Base-by-base conservation (phyloP, 2,329 filamentous ascomycete genomes). In the Cyclaneusma minus region DNA sequence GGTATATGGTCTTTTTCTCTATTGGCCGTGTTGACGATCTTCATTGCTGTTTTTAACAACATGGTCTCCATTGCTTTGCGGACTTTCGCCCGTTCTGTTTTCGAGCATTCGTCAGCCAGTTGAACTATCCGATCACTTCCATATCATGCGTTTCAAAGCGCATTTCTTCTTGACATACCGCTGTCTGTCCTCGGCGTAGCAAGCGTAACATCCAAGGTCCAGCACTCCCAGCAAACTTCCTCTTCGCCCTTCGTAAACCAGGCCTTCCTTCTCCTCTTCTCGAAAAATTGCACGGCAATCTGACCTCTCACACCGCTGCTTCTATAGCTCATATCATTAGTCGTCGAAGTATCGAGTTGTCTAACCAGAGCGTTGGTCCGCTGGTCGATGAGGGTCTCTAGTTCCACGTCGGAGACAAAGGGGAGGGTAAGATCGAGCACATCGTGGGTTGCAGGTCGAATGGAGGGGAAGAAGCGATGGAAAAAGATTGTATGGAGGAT, bases 401-500 rank as follows among this genome's bases (percentile, higher is more conserved):
- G 74, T 52, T 93, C 83, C 37, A 78, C 76, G 47, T 94, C 83
- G 48, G 84, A 73, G 45, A 95, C 79, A 44, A 81, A 80, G 27
- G 89, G 85, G 15, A 95, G 69, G 17, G 83, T 85, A 34, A 93
- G 67, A 53, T 92, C 85, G 38, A 94, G 74, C 36, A 94, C 73
- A 47, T 94, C 85, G 55, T 83, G 76, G 36, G 82, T 84, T 36
- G 71, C 68, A 5, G 89, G 87, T 21, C 69, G 62, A 41, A 94
- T 68, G 31, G 82, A 75, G 30, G 83, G 83, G 62, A 95, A 94
- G 68, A 87, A 92, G 46, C 89, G 79, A 59, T 94, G 85, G 66
- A 95, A 95, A 70, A 95, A 98, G 51, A 95, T 94, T 26, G 85
- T 91, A 52, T 94, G 85, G 25, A 95, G 68, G 49, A 94, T 80